These are phyloP conservation scores for Parietichytrium sp. DNA, from an alignment of 108 stramenopile genomes.

Conservation along the genomic window DNA sequence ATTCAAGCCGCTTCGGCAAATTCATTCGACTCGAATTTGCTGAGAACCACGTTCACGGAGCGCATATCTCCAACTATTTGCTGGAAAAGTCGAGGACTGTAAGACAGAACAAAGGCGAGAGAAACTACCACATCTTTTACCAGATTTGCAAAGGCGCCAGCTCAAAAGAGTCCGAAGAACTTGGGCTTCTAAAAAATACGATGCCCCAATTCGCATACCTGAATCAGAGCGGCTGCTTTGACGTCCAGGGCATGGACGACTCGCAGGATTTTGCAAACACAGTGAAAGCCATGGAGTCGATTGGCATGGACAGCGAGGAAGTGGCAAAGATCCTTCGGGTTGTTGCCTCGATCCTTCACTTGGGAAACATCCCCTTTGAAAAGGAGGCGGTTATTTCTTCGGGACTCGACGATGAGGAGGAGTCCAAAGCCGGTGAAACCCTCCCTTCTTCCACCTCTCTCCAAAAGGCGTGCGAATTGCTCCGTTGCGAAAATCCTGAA, in stretches of 20 bases:
- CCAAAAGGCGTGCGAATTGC: constrained; percentile 53
- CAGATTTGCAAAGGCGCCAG: constrained; percentile 56
- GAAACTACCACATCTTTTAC: constrained; percentile 71
- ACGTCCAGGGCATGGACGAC: not conserved
- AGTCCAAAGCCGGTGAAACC: not conserved
- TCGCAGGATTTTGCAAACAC: constrained; percentile 44
- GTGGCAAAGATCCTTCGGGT: not conserved
- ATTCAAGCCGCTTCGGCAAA: constrained; percentile 48
- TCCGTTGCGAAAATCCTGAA: constrained; percentile 75
- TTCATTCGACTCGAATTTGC: constrained; percentile 42
- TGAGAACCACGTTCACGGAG: constrained; percentile 33
- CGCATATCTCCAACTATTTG: constrained; percentile 59
- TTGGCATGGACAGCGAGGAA: not conserved
- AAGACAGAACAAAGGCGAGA: constrained; percentile 58
- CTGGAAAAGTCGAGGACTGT: constrained; percentile 64
- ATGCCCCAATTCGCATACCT: not conserved
- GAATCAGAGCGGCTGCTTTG: not conserved
- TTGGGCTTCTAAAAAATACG: constrained; percentile 56
- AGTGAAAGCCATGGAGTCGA: constrained; percentile 22
- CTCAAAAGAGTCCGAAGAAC: constrained; percentile 48
- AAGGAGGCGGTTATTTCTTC: not conserved
- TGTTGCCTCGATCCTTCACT: constrained; percentile 47
- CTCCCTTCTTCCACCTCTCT: constrained; percentile 54
- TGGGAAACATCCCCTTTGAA: constrained; percentile 46
- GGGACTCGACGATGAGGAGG: not conserved